A percentile compares a stretch with the other conserved stretches of the same genome.
Conservation (phyloP, 2,329 filamentous ascomycete species). For the Neurospora sp. region DNA sequence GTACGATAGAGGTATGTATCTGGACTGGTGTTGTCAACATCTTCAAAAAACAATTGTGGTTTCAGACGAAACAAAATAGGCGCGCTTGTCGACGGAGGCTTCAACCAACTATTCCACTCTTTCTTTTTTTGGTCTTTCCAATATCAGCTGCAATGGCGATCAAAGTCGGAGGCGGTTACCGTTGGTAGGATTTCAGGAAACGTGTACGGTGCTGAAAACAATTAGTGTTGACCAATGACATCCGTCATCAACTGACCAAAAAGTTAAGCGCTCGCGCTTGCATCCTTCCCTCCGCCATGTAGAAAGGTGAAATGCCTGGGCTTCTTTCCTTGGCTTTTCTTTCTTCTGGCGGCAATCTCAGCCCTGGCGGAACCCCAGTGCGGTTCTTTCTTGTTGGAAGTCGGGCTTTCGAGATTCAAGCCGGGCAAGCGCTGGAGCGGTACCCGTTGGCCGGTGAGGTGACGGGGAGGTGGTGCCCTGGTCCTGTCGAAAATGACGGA, state of each 20-base stretch:
- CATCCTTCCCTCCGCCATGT: not conserved
- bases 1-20: not conserved
- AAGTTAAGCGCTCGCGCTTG: not conserved
- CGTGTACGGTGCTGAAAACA: not conserved
- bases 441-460: not conserved
- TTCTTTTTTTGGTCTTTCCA: not conserved
- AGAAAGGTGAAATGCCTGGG: not conserved
- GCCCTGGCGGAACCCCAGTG: not conserved
- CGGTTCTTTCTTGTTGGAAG: not conserved
- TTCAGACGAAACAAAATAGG: not conserved
- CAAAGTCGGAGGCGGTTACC: not conserved
- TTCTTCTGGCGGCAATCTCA: not conserved
- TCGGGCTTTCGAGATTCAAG: not conserved
- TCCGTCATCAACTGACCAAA: not conserved
- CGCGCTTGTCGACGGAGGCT: not conserved
- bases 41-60: not conserved
- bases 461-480: not conserved
- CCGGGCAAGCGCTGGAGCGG: not conserved
- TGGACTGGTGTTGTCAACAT: not conserved
- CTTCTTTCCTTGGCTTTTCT: not conserved
- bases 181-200: not conserved
- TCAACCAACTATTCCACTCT: not conserved
- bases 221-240: not conserved
- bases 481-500: not conserved
- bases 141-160: not conserved